These are phyloP conservation scores for Piper betle DNA, from an alignment of 164 flowering plant species.

Conservation along the genomic window DNA sequence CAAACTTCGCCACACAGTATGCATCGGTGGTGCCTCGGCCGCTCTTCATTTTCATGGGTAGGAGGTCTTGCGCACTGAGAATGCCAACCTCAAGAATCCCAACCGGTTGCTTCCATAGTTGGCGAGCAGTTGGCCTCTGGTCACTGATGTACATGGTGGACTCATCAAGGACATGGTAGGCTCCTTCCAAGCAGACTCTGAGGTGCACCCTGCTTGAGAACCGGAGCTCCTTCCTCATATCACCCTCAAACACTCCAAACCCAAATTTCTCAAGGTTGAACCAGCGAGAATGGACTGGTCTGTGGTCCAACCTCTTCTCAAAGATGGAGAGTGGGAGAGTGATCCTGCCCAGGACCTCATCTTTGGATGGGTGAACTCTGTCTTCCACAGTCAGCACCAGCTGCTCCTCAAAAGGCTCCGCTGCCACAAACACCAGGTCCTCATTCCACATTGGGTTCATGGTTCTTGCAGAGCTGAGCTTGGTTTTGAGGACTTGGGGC, in stretches of 20 bases:
- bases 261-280: constrained; percentile 63
- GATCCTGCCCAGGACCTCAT: constrained; percentile 40
- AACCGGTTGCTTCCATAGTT: constrained; percentile 67
- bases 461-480: constrained; percentile 15
- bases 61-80: constrained; percentile 61
- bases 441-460: constrained; percentile 70
- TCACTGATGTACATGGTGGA: constrained; percentile 71
- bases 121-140: constrained; percentile 56
- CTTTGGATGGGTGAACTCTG: constrained; percentile 30
- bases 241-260: constrained; percentile 47
- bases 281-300: constrained; percentile 62
- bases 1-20: constrained; percentile 71
- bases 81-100: constrained; percentile 72
- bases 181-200: constrained; percentile 71
- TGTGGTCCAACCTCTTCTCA: constrained; percentile 64
- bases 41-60: constrained; percentile 55
- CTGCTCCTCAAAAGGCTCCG: constrained; percentile 77
- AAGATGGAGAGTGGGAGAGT: constrained; percentile 31
- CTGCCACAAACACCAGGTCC: constrained; percentile 66
- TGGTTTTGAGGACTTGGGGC: constrained; percentile 56
- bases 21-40: constrained; percentile 50
- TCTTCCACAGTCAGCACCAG: constrained; percentile 45
- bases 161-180: constrained; percentile 71
- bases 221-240: constrained; percentile 46
- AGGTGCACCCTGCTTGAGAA: constrained; percentile 65